phyloP scores from a whole-genome alignment of 331 rosid genomes.

The Malus hybrid region DNA sequence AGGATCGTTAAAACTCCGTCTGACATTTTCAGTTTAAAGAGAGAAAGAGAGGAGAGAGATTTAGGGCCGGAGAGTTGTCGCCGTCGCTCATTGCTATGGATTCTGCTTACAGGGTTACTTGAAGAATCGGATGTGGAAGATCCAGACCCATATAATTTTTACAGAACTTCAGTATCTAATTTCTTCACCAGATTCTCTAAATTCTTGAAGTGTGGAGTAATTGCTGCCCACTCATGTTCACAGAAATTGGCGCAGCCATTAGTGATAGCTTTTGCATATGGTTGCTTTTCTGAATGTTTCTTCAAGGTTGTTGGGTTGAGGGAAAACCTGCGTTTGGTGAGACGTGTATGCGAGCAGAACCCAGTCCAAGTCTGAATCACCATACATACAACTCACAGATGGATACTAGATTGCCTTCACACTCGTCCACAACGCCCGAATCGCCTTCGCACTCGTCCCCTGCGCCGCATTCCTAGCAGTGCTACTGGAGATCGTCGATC shows the following conservation, averaged over 20 bases:
- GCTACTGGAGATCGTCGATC: conserved; percentile 84
- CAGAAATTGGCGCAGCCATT: conserved; percentile 4
- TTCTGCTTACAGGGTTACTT: conserved; percentile 21
- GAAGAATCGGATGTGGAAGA: conserved; percentile 36
- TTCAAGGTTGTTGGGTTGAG: neutral
- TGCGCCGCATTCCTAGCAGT: too few relatives aligned
- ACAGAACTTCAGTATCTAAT: conserved; percentile 39
- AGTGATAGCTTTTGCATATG: neutral
- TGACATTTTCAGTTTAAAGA: conserved; percentile 45
- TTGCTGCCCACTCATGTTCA: conserved; percentile 24
- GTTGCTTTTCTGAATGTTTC: neutral
- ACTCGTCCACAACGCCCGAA: too few relatives aligned
- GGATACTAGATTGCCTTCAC: neutral
- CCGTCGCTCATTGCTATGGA: too few relatives aligned
- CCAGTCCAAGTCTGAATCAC: neutral
- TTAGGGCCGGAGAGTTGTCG: too few relatives aligned
- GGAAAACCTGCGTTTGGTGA: neutral
- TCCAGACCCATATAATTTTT: conserved; percentile 45
- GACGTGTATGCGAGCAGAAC: neutral
- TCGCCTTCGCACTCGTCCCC: too few relatives aligned
- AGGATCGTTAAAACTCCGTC: conserved; percentile 49
- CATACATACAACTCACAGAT: neutral
- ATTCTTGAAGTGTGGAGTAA: conserved; percentile 62
- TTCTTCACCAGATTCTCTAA: conserved; percentile 56
- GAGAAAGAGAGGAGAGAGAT: neutral